phyloP scores from a whole-genome alignment of 257 asterid genomes.

The Buddleja alternifolia region DNA sequence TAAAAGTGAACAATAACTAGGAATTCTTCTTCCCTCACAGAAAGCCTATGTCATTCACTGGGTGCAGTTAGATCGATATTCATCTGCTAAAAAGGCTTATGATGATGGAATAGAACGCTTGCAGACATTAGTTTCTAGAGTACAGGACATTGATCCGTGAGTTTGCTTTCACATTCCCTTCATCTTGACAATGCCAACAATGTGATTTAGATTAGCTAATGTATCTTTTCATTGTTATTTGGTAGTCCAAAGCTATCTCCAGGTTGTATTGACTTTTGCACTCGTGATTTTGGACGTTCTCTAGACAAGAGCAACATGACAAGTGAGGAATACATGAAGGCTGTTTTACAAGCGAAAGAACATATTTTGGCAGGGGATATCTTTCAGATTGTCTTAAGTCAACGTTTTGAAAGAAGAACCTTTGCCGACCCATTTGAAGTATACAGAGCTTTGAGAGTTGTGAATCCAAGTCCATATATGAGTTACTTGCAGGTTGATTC shows the following conservation, averaged over 20 bases:
- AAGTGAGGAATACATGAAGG: slow-evolving; percentile 70
- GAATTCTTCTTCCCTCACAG: slow-evolving; percentile 40
- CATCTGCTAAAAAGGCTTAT: slow-evolving; percentile 72
- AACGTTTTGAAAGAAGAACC: slow-evolving; percentile 83
- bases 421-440: slow-evolving; percentile 94
- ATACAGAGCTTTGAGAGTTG: slow-evolving; percentile 86
- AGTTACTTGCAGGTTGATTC: slow-evolving; percentile 70
- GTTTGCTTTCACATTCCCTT: slow-evolving; percentile 33
- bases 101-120: slow-evolving; percentile 65
- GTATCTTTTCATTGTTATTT: slow-evolving; percentile 21
- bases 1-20: slow-evolving; percentile 20
- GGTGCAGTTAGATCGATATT: slow-evolving; percentile 73
- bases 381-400: slow-evolving; percentile 85
- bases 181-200: slow-evolving; percentile 5
- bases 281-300: slow-evolving; percentile 49
- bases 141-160: slow-evolving; percentile 70
- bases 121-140: slow-evolving; percentile 61
- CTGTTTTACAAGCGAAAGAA: slow-evolving; percentile 79
- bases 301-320: slow-evolving; percentile 64
- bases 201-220: slow-evolving; percentile 22
- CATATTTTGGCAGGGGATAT: slow-evolving; percentile 87
- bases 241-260: slow-evolving; percentile 71
- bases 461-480: slow-evolving; percentile 96
- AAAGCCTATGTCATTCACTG: slow-evolving; percentile 83
- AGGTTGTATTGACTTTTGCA: slow-evolving; percentile 55